A percentile compares a stretch with the other conserved stretches of the same genome.
Conservation (phyloP, 179 eudicot genomes). For the Camellia oleifera region DNA sequence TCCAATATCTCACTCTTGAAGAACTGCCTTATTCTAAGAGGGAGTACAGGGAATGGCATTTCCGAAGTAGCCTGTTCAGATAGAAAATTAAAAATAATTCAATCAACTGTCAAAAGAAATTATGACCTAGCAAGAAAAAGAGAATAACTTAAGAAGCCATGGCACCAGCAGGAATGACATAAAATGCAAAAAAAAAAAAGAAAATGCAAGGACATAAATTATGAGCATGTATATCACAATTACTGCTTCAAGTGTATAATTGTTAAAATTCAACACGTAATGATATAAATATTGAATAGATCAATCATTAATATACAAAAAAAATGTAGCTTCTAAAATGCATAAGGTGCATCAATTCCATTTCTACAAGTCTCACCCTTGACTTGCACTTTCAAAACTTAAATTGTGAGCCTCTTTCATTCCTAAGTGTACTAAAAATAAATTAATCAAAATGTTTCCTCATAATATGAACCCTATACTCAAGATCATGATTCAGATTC, state of each 20-base stretch:
- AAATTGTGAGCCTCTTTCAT: not conserved
- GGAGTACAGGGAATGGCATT: conserved; percentile 57
- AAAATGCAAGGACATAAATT: not conserved
- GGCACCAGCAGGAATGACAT: not conserved
- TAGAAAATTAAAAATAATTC: conserved; percentile 3
- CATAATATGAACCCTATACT: not conserved
- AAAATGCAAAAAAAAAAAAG: not conserved
- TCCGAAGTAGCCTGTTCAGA: conserved; percentile 84
- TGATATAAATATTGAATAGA: not conserved
- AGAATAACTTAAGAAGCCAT: conserved; percentile 1
- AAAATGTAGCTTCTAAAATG: not conserved
- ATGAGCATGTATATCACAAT: not conserved
- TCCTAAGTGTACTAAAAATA: not conserved
- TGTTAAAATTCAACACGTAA: not conserved
- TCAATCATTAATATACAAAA: not conserved
- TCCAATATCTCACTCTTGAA: conserved; percentile 42
- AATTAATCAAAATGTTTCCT: not conserved
- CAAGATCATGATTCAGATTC: not conserved
- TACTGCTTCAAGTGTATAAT: not conserved
- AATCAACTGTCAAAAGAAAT: conserved; percentile 11
- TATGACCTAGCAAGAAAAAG: not conserved
- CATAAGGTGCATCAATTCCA: conserved; percentile 1
- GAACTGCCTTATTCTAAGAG: conserved; percentile 55
- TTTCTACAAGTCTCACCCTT: not conserved
- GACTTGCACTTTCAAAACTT: not conserved